These are phyloP conservation scores for Carpediemonas membranifera DNA, from an alignment of 78 protist species.

Conservation along the genomic window DNA sequence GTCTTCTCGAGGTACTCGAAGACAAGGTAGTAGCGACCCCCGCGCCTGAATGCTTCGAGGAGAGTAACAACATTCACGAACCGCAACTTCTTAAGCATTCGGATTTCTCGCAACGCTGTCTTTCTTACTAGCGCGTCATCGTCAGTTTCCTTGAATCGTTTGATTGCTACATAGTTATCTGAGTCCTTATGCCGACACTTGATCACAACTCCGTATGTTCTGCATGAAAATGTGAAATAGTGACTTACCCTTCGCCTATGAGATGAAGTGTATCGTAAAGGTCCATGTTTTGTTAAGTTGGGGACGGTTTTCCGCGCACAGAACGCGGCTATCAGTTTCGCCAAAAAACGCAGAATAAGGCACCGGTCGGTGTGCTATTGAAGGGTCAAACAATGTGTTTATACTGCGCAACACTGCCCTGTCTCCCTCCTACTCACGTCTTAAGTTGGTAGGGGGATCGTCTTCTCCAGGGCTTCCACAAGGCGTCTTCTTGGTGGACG, in stretches of 20 bases:
- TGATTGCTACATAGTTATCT: slow-evolving; percentile 48
- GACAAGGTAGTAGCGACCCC: slow-evolving; percentile 39
- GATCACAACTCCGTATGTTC: slow-evolving; percentile 54
- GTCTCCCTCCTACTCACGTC: too few species aligned
- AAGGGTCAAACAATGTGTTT: too few species aligned
- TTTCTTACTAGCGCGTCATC: slow-evolving; percentile 39
- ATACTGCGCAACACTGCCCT: too few species aligned
- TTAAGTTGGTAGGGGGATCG: too few species aligned
- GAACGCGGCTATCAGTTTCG: too few species aligned
- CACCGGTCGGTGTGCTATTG: too few species aligned
- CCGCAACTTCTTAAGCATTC: slow-evolving; percentile 38
- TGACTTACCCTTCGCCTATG: slow-evolving; percentile 35
- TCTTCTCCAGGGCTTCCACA: too few species aligned
- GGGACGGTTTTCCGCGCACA: too few species aligned
- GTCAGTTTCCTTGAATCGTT: slow-evolving; percentile 53
- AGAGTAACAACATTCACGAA: slow-evolving; percentile 51
- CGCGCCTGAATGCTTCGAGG: slow-evolving; percentile 42
- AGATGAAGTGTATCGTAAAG: slow-evolving; percentile 36
- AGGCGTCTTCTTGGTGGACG: too few species aligned
- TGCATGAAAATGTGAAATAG: too few species aligned
- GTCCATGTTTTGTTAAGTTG: too few species aligned
- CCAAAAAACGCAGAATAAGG: too few species aligned
- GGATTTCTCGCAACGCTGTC: slow-evolving; percentile 46
- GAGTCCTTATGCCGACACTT: slow-evolving; percentile 40
- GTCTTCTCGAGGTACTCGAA: slow-evolving; percentile 41